Conservation (phyloP, 2,329 filamentous ascomycete genomes). For the Alternaria solani region DNA sequence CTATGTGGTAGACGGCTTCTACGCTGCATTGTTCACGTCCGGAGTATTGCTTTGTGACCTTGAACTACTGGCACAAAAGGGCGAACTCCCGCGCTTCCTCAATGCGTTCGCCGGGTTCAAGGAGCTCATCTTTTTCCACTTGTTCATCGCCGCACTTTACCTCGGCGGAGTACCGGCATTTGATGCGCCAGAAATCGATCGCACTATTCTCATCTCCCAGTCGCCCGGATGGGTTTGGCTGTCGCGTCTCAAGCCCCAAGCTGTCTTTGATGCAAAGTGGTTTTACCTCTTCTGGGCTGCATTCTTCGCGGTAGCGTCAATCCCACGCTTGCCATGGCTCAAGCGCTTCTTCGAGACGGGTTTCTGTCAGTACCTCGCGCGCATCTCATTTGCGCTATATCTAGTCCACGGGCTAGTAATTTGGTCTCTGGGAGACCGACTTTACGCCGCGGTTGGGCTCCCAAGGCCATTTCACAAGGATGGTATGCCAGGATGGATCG, state of each 20-base stretch:
- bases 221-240: conserved; percentile 69
- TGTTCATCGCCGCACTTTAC: conserved; percentile 62
- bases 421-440: conserved; percentile 59
- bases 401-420: conserved; percentile 64
- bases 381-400: conserved; percentile 66
- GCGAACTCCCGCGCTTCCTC: conserved; percentile 56
- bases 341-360: conserved; percentile 58
- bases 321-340: conserved; percentile 64
- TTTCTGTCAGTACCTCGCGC: conserved; percentile 64
- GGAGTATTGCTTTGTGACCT: conserved; percentile 51
- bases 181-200: conserved; percentile 53
- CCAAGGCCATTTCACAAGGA: conserved; percentile 57
- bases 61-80: conserved; percentile 41
- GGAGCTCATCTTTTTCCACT: conserved; percentile 47
- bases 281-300: conserved; percentile 72
- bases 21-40: conserved; percentile 55
- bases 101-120: conserved; percentile 62
- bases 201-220: conserved; percentile 54
- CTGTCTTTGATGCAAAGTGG: conserved; percentile 72
- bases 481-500: conserved; percentile 65
- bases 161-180: conserved; percentile 68
- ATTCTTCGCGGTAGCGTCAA: conserved; percentile 62
- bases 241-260: conserved; percentile 69
- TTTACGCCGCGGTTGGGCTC: conserved; percentile 70
- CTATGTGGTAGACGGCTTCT: conserved; percentile 71